Conservation (phyloP, 306 rosid genomes). For the Corylus americana region DNA sequence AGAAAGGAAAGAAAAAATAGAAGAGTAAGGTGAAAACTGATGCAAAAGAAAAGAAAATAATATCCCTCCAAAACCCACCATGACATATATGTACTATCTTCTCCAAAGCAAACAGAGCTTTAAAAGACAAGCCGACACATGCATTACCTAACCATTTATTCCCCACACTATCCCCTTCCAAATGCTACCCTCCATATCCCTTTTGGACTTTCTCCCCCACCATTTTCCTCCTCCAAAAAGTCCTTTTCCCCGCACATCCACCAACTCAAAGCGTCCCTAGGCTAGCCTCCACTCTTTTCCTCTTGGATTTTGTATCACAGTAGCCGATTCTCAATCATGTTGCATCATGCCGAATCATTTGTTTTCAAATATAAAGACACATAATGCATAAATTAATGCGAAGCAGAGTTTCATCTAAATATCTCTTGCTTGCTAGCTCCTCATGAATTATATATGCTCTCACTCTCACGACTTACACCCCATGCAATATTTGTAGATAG, state of each 20-base stretch:
- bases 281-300: constrained; percentile 49
- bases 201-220: constrained; percentile 54
- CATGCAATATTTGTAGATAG: constrained; percentile 36
- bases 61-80: constrained; percentile 38
- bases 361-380: constrained; percentile 37
- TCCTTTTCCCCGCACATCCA: constrained; percentile 60
- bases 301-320: constrained; percentile 51
- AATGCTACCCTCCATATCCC: constrained; percentile 58
- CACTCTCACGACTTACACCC: not conserved
- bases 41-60: constrained; percentile 13
- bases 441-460: constrained; percentile 40
- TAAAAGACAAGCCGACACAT: constrained; percentile 58
- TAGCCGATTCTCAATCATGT: constrained; percentile 60
- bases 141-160: constrained; percentile 79
- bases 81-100: constrained; percentile 25
- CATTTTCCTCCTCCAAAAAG: constrained; percentile 52
- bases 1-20: constrained; percentile 12
- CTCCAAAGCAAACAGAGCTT: constrained; percentile 31
- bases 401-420: constrained; percentile 26
- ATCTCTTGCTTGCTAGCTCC: no score
- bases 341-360: constrained; percentile 49
- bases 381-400: constrained; percentile 25
- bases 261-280: constrained; percentile 55
- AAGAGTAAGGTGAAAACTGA: constrained; percentile 24
- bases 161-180: constrained; percentile 68